Percentiles rank a stretch among this genome's conserved stretches.
phyloP scores from a whole-genome alignment of 2,329 filamentous ascomycete genomes.

The Periglandula ipomoeae region DNA sequence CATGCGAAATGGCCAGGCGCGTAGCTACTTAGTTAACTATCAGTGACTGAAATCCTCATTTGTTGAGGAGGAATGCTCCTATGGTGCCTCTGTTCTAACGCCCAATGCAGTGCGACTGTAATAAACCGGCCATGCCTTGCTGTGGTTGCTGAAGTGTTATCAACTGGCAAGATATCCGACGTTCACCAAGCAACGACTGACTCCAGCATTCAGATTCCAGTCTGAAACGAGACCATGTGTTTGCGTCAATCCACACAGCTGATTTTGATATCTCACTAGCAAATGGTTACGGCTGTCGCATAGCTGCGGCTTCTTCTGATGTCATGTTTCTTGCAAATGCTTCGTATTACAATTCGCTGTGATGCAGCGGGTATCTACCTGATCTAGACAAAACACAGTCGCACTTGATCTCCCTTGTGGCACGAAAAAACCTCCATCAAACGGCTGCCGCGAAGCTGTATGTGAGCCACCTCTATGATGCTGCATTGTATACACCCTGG shows the following conservation, averaged over 20 bases:
- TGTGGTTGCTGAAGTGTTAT: too few relatives aligned
- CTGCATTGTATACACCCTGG: constrained; percentile 40
- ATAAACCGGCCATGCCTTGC: too few relatives aligned
- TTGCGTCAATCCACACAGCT: too few relatives aligned
- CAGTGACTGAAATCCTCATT: neutral
- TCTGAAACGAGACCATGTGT: too few relatives aligned
- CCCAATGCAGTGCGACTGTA: too few relatives aligned
- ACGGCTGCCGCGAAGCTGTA: neutral
- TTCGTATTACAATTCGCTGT: neutral
- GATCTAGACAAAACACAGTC: neutral
- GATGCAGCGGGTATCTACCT: neutral
- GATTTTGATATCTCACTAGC: too few relatives aligned
- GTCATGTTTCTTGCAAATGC: neutral
- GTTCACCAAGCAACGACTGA: neutral
- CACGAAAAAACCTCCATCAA: neutral
- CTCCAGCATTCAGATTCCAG: neutral
- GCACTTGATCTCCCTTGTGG: neutral
- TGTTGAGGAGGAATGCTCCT: too few relatives aligned
- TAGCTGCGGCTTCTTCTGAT: too few relatives aligned
- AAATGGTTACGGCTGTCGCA: too few relatives aligned
- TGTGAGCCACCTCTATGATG: neutral
- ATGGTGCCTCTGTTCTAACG: too few relatives aligned
- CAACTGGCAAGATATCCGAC: too few relatives aligned
- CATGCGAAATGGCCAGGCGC: neutral
- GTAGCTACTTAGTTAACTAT: neutral